Base-by-base conservation (phyloP, 129 eudicot species). In the Pittosporum tobira region DNA sequence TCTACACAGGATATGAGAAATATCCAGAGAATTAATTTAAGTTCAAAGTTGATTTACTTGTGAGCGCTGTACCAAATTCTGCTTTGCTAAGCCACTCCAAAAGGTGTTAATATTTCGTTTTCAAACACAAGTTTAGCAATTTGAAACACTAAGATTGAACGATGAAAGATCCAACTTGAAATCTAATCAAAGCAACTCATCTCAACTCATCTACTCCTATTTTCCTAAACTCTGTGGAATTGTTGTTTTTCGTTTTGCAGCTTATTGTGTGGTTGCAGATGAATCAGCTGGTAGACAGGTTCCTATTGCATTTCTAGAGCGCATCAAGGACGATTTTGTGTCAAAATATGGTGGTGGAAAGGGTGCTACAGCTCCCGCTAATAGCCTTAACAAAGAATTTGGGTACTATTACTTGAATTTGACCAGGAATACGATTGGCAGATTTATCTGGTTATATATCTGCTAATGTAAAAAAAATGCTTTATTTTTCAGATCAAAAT, bases 231-330 rank as follows among this genome's bases (percentile, higher is more conserved):
- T 57, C 5, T 25, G 19, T 50, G 21, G 30, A 37, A 19, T 7
- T 46, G 22, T 10, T 61, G 18, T 18, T 30, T 31, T 29, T 56
- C 49, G n/a, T 65, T 48, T 57, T 70, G 74, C 75, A 85, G 94
- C 88, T 26, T 85, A 81, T 51, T 85, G 94, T 49, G 77, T 85
- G 65, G 94, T 85, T 64, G 94, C 94, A 22, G 88, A 78, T 58
- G 94, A 81, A 62, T 81, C 85, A 40, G 85, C 78, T 1, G 88
- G 94, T 67, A 75, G 94, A 55, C 88, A 85, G 66, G 68, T 85
- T 55, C 94, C 94, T 5, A 78, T 85, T 46, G 94, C 83, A 19
- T 81, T 81, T 71, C 68, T 85, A 79, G 94, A 85, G 62, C 94
- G 88, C 18, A 40, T 85, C 48, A 85, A 81, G 79, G 88, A 85